Evolutionary conservation across 2,329 filamentous ascomycete genomes (phyloP), one percentile per base, ranked within the genome.

Genomic region (Metarhizium album): DNA sequence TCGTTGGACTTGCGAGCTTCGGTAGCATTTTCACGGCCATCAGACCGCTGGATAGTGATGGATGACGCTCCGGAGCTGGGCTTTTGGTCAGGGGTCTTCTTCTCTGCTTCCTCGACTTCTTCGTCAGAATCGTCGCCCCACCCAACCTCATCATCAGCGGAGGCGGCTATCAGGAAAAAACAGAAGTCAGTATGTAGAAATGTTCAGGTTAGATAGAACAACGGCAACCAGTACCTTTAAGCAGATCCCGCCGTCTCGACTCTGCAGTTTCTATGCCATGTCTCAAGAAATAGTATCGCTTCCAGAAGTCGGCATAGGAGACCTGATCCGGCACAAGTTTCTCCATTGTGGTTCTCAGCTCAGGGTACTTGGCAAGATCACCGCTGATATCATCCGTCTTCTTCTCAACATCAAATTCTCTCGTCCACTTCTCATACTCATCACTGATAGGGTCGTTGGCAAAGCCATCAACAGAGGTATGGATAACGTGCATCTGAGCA

Each of bases 221-320:
- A n/a, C 29, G 16, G 31, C 31, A 23, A 18, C 22, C 35, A n/a
- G 22, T 49, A 95, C 91, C 91, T 70, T 95, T 94, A 22, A 98
- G 73, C 51, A 98, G 77, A 67, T 98, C 93, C 59, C 86, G 83
- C 66, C 93, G 78, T 66, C 88, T 83, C 61, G 86, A 83, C 70
- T 98, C 93, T 52, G 95, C 90, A 24, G 87, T 90, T 72, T 97
- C 91, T 55, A 98, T 86, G 16, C 93, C 88, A 62, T 94, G 86
- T 61, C 91, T 79, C 55, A 97, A 71, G 73, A 95, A 98, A 67
- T 97, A 97, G 69, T 98, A 98, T 51, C 93, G 79, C 64, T 80
- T 86, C 91, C 93, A 98, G 66, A 98, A 98, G 48, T 86, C 80
- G 48, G 74, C 78, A 62, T 98, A 98, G 33, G 90, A 79, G n/a